Evolutionary conservation across 2,329 filamentous ascomycete genomes (phyloP).

Genomic region (Trichophyton mentagrophytes): DNA sequence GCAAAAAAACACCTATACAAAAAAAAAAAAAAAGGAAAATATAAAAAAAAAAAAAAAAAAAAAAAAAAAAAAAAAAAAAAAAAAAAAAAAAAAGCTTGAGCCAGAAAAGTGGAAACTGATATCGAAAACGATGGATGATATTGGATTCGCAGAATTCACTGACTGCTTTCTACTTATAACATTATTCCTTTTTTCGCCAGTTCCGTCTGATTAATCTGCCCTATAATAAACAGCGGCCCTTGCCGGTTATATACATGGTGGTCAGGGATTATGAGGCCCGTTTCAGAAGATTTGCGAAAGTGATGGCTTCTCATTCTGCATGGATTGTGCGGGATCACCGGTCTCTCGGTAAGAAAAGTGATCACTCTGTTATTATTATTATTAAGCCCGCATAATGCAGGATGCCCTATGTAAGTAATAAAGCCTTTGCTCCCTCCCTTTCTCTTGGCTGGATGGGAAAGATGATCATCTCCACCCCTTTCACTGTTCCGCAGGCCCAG

Average conservation of each 20-base stretch:
- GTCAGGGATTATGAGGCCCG: not conserved
- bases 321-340: slow-evolving; percentile 4
- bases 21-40: too few species aligned
- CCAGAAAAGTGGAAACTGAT: not conserved
- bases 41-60: too few species aligned
- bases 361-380: slow-evolving; percentile 3
- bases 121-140: not conserved
- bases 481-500: not conserved
- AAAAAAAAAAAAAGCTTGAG: not conserved
- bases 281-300: not conserved
- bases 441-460: not conserved
- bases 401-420: slow-evolving; percentile 1
- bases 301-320: not conserved
- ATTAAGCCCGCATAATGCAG: slow-evolving; percentile 1
- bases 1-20: too few species aligned
- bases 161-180: not conserved
- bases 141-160: not conserved
- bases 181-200: not conserved
- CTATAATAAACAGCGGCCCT: not conserved
- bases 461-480: not conserved
- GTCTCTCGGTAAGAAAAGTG: slow-evolving; percentile 5
- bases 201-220: not conserved
- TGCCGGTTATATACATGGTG: not conserved
- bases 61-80: too few species aligned
- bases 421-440: not conserved